Percentiles rank a stretch among this genome's conserved stretches.
Conservation (phyloP, 495 filamentous ascomycete species). For the Annulohypoxylon bovei region DNA sequence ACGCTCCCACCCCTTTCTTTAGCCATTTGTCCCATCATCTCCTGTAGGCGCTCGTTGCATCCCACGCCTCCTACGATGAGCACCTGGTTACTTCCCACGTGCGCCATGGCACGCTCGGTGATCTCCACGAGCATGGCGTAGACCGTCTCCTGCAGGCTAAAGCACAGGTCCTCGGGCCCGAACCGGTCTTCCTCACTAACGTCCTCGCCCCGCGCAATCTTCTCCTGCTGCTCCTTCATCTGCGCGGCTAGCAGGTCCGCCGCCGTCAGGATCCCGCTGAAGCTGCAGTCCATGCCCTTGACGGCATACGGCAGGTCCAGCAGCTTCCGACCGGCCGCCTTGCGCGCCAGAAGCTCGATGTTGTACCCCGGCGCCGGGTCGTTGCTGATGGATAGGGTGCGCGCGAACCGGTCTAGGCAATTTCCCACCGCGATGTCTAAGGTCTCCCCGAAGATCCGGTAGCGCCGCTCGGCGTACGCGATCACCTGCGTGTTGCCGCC, state of each 20-base stretch:
- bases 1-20: slow-evolving; percentile 86
- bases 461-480: slow-evolving; percentile 90
- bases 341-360: slow-evolving; percentile 94
- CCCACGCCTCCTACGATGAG: slow-evolving; percentile 97
- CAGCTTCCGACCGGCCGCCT: slow-evolving; percentile 66
- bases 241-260: slow-evolving; percentile 80
- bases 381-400: slow-evolving; percentile 88
- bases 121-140: slow-evolving; percentile 98
- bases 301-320: slow-evolving; percentile 94
- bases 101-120: slow-evolving; percentile 97
- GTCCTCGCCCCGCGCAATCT: slow-evolving; percentile 54
- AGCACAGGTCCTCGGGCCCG: slow-evolving; percentile 90
- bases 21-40: slow-evolving; percentile 99
- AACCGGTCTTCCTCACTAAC: slow-evolving; percentile 50
- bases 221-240: slow-evolving; percentile 57
- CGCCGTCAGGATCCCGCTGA: slow-evolving; percentile 86
- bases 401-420: slow-evolving; percentile 94
- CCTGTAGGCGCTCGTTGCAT: slow-evolving; percentile 93
- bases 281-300: slow-evolving; percentile 98
- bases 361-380: slow-evolving; percentile 98
- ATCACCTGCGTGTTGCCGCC: slow-evolving; percentile 99
- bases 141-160: slow-evolving; percentile 92
- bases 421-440: slow-evolving; percentile 98
- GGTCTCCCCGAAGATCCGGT: slow-evolving; percentile 97
- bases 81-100: slow-evolving; percentile 90